phyloP scores from a whole-genome alignment of 805 yeast species.

The Tetrapisispora iriomotensis region DNA sequence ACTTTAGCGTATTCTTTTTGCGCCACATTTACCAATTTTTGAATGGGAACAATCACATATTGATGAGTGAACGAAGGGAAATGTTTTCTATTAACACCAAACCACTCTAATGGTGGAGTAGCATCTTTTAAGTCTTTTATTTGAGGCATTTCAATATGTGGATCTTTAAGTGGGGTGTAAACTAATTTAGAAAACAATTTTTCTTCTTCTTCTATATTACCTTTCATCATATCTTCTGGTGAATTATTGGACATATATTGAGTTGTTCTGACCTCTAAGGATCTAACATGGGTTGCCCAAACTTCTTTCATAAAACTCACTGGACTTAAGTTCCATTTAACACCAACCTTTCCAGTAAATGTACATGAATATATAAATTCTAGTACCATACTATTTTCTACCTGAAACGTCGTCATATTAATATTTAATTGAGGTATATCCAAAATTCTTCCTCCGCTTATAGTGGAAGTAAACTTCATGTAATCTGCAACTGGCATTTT shows the following conservation, averaged over 20 bases:
- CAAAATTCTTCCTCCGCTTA: conserved; percentile 73
- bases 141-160: conserved; percentile 81
- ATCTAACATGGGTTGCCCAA: conserved; percentile 78
- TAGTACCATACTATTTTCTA: conserved; percentile 40
- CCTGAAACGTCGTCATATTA: conserved; percentile 67
- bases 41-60: conserved; percentile 60
- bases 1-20: conserved; percentile 36
- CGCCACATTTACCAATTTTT: conserved; percentile 61
- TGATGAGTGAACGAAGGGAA: conserved; percentile 86
- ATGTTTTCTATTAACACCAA: conserved; percentile 80
- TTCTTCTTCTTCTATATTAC: conserved; percentile 33
- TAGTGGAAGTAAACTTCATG: conserved; percentile 43
- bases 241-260: conserved; percentile 13
- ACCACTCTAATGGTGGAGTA: conserved; percentile 97
- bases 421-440: conserved; percentile 68
- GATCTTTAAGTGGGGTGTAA: conserved; percentile 57
- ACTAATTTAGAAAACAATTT: conserved; percentile 27
- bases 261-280: conserved; percentile 53
- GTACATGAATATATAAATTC: conserved; percentile 60
- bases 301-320: conserved; percentile 83
- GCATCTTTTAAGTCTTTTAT: conserved; percentile 89
- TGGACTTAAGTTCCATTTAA: conserved; percentile 90
- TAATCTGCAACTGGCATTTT: conserved; percentile 45
- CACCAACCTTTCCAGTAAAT: conserved; percentile 84
- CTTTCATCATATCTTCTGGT: conserved; percentile 27